Base-by-base conservation (phyloP, 169 alveolate genomes). In the Eimeria praecox region DNA sequence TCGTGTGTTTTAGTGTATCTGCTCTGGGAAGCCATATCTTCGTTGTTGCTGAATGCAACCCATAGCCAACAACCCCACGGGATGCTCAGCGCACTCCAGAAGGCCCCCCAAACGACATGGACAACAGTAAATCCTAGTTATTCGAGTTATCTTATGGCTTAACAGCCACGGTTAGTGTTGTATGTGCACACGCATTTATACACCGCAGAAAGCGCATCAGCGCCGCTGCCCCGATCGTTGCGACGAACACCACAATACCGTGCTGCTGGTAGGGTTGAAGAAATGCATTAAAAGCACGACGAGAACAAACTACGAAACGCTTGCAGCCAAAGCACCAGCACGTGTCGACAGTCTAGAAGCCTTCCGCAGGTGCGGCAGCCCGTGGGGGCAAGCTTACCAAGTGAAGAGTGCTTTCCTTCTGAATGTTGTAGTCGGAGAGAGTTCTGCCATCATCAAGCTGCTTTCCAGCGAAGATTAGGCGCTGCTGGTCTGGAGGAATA, bases 401-500 rank as follows among this genome's bases (percentile, higher is more conserved):
- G 92, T 96, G 97, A n/a, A 97, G 92, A 46, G 97, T 97, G 93
- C 96, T 46, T 93, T 94, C 99, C 98, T 99, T 99, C 98, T 98
- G 99, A 96, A 99, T 99, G 97, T 99, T 99, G 99, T 99, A 99
- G 97, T 99, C 99, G 33, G 99, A 98, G 85, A 99, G 98, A 44
- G 99, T 99, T 94, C 99, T 98, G 82, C 99, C 99, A 96, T 99
- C 99, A 96, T 99, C 99, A 93, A 99, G 97, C 97, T 99, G 99
- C 97, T 99, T 99, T 92, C 99, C 99, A 18, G 99, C 99, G 96
- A 99, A 99, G 97, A 99, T 99, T 95, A 99, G 97, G 96, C 99
- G 99, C 97, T 99, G 99, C 98, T 99, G 99, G 97, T 99, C 99
- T 33, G 99, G 99, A 30, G 99, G 99, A 94, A 99, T 98, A 64